Conservation (phyloP, 1,284 basidiomycete genomes). For the Schizophyllum commune region DNA sequence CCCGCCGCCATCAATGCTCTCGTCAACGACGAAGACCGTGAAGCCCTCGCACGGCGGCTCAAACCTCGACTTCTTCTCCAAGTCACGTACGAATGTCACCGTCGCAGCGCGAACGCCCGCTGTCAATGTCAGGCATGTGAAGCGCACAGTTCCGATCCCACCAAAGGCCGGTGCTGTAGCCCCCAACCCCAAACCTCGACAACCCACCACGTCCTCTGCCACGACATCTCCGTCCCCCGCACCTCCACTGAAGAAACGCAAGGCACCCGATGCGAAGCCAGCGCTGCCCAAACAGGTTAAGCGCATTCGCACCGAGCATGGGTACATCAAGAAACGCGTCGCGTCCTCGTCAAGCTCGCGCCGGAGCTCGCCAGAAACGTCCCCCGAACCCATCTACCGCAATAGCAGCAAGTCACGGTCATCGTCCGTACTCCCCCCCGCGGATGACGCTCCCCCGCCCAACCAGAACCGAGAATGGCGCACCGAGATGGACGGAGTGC, state of each 20-base stretch:
- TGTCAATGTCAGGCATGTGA: conserved; percentile 23
- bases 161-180: conserved; percentile 6
- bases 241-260: conserved; percentile 21
- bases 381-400: conserved; percentile 42
- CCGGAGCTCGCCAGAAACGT: conserved; percentile 29
- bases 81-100: conserved; percentile 19
- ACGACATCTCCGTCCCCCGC: conserved; percentile 16
- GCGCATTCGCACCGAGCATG: conserved; percentile 23
- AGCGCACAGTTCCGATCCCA: conserved; percentile 6
- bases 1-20: neutral
- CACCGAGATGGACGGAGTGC: conserved; percentile 41
- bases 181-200: conserved; percentile 10
- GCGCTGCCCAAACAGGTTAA: conserved; percentile 30
- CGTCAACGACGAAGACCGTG: neutral
- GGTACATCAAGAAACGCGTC: conserved; percentile 24
- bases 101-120: conserved; percentile 21
- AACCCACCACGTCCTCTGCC: conserved; percentile 11
- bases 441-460: conserved; percentile 23
- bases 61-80: conserved; percentile 29
- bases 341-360: conserved; percentile 23
- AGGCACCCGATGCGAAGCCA: conserved; percentile 16
- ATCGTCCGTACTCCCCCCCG: conserved; percentile 32
- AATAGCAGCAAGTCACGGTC: conserved; percentile 40
- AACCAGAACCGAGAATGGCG: conserved; percentile 33
- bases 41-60: conserved; percentile 8